phyloP scores from a whole-genome alignment of 2,329 filamentous ascomycete genomes.

The Mycogone perniciosa region DNA sequence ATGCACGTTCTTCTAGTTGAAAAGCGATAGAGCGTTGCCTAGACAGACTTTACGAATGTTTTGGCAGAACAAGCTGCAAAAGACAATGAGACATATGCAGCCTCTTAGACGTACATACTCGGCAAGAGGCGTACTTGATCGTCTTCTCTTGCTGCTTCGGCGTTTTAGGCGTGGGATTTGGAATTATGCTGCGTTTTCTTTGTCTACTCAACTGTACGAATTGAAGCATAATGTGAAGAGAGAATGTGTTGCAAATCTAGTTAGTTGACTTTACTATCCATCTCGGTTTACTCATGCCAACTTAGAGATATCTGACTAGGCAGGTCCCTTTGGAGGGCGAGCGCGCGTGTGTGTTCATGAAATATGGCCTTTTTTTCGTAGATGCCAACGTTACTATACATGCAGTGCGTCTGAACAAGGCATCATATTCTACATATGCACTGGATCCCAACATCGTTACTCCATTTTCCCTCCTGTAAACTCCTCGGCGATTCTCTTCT shows the following conservation, averaged over 20 bases:
- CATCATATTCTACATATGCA: conserved; percentile 20
- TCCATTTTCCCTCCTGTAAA: conserved; percentile 54
- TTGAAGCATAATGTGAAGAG: not conserved
- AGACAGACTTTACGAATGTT: not conserved
- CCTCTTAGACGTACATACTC: conserved; percentile 8
- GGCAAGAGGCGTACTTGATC: not conserved
- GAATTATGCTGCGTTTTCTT: not conserved
- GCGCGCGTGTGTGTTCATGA: not conserved
- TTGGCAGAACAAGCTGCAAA: not conserved
- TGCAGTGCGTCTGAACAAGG: conserved; percentile 12
- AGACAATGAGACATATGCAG: not conserved
- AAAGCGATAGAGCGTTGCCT: conserved; percentile 44
- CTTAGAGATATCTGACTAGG: not conserved
- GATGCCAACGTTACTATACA: conserved; percentile 17
- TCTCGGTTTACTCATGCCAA: not conserved
- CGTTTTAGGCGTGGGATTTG: conserved; percentile 4
- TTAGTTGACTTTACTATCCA: not conserved
- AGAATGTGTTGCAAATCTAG: not conserved
- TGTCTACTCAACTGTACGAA: not conserved
- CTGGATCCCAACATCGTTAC: conserved; percentile 15
- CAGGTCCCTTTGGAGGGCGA: not conserved
- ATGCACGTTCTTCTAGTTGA: conserved; percentile 95
- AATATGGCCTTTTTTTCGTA: conserved; percentile 2
- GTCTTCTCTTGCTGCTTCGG: conserved; percentile 4
- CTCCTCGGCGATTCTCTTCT: conserved; percentile 52